A percentile compares a stretch with the other conserved stretches of the same genome.
phyloP scores from a whole-genome alignment of 768 basidiomycete genomes.

The Xerocomus spinulosus region DNA sequence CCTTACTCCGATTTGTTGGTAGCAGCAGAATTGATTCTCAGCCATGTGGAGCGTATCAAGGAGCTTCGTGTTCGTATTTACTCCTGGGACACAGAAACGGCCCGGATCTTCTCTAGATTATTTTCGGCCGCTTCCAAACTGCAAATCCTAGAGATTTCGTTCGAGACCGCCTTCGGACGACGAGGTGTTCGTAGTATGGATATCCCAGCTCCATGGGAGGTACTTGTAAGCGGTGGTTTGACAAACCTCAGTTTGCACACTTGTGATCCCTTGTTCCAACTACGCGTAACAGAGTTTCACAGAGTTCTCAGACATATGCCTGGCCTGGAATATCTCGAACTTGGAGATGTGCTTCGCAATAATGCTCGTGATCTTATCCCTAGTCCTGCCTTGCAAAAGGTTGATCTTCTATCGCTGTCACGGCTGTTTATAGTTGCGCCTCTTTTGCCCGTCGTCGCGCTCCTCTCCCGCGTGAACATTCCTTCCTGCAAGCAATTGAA shows the following conservation, averaged over 20 bases:
- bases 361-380: not conserved
- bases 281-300: slow-evolving; percentile 29
- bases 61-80: not conserved
- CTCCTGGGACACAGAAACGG: not conserved
- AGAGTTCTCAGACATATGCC: slow-evolving; percentile 32
- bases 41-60: not conserved
- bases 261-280: slow-evolving; percentile 18
- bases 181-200: not conserved
- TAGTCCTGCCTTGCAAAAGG: not conserved
- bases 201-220: not conserved
- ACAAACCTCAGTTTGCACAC: slow-evolving; percentile 32
- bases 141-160: not conserved
- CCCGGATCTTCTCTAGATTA: not conserved
- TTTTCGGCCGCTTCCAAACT: not conserved
- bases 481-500: not conserved
- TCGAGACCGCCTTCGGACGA: too few species aligned
- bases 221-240: slow-evolving; percentile 18
- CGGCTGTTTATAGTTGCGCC: slow-evolving; percentile 3
- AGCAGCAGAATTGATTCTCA: too few species aligned
- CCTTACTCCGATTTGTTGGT: too few species aligned
- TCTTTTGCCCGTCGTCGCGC: not conserved
- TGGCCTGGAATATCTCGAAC: slow-evolving; percentile 29
- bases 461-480: slow-evolving; percentile 5
- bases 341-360: slow-evolving; percentile 30
- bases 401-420: slow-evolving; percentile 1